A percentile compares a stretch with the other conserved stretches of the same genome.
These are phyloP conservation scores for Linum trigynum DNA, from an alignment of 345 rosid genomes.

Conservation along the genomic window DNA sequence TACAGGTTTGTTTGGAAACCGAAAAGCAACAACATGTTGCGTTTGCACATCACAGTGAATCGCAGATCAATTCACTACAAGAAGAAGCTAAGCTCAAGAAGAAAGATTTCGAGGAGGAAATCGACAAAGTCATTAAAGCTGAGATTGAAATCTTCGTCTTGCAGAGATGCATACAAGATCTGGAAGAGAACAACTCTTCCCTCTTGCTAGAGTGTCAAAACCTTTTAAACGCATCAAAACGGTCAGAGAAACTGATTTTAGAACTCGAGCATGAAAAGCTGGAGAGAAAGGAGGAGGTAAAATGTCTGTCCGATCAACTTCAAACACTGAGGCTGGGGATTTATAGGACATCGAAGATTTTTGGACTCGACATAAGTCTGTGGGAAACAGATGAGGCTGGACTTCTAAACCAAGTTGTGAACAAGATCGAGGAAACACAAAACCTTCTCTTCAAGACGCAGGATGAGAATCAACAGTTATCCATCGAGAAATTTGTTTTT, in stretches of 20 bases:
- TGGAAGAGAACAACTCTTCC: conserved; percentile 50
- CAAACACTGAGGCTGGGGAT: conserved; percentile 44
- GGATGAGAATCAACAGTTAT: conserved; percentile 48
- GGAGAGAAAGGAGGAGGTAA: conserved; percentile 42
- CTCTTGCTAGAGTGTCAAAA: conserved; percentile 45
- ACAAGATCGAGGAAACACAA: conserved; percentile 49
- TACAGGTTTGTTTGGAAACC: conserved; percentile 35
- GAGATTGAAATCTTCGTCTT: conserved; percentile 59
- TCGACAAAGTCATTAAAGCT: conserved; percentile 47
- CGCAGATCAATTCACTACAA: conserved; percentile 40
- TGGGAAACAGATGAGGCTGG: conserved; percentile 27
- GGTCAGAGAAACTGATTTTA: conserved; percentile 50
- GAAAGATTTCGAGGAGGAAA: conserved; percentile 58
- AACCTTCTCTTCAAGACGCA: conserved; percentile 33
- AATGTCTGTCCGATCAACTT: conserved; percentile 44
- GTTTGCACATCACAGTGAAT: conserved; percentile 34
- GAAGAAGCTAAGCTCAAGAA: conserved; percentile 45
- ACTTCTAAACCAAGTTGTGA: conserved; percentile 27
- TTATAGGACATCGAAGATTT: conserved; percentile 39
- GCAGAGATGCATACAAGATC: conserved; percentile 51
- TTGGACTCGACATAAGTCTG: conserved; percentile 30
- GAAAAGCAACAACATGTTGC: conserved; percentile 47
- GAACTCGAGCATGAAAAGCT: conserved; percentile 44
- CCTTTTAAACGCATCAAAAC: conserved; percentile 44
- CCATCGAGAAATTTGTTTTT: conserved; percentile 54